phyloP scores from a whole-genome alignment of 192 early-diverging fungal genomes.

The Entophlyctis luteolus region DNA sequence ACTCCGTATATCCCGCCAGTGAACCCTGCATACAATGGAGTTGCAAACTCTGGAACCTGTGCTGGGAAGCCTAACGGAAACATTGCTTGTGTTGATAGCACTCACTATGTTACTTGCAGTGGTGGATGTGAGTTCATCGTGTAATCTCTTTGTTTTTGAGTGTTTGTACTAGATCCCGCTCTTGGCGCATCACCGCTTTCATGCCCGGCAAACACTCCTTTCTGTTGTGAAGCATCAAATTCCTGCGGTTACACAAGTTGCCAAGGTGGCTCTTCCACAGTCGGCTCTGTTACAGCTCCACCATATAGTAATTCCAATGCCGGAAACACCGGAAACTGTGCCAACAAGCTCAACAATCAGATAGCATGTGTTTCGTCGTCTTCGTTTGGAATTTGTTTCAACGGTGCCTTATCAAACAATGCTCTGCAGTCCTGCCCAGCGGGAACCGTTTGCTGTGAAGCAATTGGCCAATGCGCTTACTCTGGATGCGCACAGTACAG shows the following conservation, averaged over 20 bases:
- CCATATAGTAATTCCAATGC: too few relatives aligned
- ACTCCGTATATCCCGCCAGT: not conserved
- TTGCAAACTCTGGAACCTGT: not conserved
- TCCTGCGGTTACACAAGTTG: not conserved
- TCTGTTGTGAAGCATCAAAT: not conserved
- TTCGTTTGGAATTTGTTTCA: not conserved
- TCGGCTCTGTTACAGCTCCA: too few relatives aligned
- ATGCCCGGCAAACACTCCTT: too few relatives aligned
- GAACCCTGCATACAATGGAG: not conserved
- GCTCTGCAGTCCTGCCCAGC: not conserved
- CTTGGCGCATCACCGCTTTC: too few relatives aligned
- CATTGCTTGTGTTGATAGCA: constrained; percentile 8
- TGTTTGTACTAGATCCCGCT: too few relatives aligned
- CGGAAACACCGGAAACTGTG: not conserved
- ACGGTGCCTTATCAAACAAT: not conserved
- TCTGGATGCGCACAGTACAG: too few relatives aligned
- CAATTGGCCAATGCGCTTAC: not conserved
- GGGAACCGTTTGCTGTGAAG: constrained; percentile 12
- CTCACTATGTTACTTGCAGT: not conserved
- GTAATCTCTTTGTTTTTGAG: too few relatives aligned
- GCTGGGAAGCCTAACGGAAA: constrained; percentile 2
- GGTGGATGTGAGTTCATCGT: not conserved
- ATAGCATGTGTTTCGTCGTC: not conserved
- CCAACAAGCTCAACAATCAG: not conserved
- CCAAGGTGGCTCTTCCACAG: too few relatives aligned